Conservation (phyloP, 208 protist species). For the Trichomonas tenax region DNA sequence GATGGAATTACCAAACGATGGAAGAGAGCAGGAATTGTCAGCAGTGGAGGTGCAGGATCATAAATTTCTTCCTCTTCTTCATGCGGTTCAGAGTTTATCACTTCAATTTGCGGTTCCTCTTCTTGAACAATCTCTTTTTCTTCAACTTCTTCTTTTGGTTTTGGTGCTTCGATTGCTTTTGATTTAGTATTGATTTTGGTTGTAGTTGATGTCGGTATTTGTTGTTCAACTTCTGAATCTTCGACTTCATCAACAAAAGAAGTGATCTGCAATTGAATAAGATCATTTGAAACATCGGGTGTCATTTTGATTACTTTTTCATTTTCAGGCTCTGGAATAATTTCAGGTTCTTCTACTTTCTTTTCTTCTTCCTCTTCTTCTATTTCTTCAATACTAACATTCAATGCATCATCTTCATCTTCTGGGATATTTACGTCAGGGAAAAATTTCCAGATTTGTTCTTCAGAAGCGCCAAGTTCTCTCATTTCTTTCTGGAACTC, state of each 20-base stretch:
- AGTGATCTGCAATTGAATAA: neutral
- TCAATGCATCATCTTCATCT: neutral
- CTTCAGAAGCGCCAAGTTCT: neutral
- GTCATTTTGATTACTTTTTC: neutral
- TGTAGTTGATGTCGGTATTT: neutral
- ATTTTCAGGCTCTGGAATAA: no score
- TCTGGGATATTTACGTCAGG: conserved; percentile 4
- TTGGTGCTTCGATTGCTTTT: neutral
- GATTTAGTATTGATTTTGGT: neutral
- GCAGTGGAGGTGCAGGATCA: neutral
- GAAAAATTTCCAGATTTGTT: conserved; percentile 1
- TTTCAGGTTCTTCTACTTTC: neutral
- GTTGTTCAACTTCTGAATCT: neutral
- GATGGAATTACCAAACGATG: neutral
- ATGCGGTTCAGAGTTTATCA: neutral
- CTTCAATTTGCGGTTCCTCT: neutral
- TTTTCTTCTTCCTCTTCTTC: neutral
- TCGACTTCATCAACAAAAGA: neutral
- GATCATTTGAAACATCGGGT: neutral
- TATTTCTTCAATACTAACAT: neutral
- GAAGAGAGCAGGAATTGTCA: neutral
- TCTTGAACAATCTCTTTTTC: neutral
- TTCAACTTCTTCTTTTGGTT: neutral
- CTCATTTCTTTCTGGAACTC: neutral
- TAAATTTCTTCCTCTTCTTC: neutral